Base-by-base conservation (phyloP, 148 eudicot genomes). In the Cornus controversa region DNA sequence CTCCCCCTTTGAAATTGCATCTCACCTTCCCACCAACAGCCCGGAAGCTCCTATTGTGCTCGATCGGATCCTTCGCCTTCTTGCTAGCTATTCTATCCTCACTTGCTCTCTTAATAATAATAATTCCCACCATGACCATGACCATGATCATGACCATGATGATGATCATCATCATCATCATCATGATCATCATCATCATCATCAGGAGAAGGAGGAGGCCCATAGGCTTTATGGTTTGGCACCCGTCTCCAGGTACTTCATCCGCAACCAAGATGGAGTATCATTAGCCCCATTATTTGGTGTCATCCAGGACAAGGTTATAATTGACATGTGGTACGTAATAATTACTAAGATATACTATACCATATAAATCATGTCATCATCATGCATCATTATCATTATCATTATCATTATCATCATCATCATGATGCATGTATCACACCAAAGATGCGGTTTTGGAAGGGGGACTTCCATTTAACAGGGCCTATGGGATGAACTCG, bases 211-310 rank as follows among this genome's bases (percentile, higher is more conserved):
- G n/a, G n/a, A n/a, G n/a, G n/a, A 40, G 18, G 20, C 31, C 10
- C 76, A 71, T 75, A 67, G 78, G 69, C 66, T 66, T 6, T 85
- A 85, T 73, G 85, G 83, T 3, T 70, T 82, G 69, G 82, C 78
- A n/a, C 82, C 82, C 2, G 82, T 72, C 10, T 45, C 76, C 27
- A 79, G 53, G 37, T 85, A 75, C 79, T 69, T 79, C 42, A 73
- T 81, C 23, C 75, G 66, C 31, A 82, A 82, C 60, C 73, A 85
- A n/a, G 81, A 85, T 69, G 85, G 85, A 8, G 75, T 69, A 24
- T 79, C 80, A 29, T 34, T 82, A 29, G 83, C 80, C 42, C 60
- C 67, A 1, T 26, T 77, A 26, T 50, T 72, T 18, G 26, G 60
- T 5, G 15, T 28, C 15, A 70, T 70, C 40, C 69, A 77, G 69